Conservation (phyloP, 768 basidiomycete species). For the Mycena rosella region DNA sequence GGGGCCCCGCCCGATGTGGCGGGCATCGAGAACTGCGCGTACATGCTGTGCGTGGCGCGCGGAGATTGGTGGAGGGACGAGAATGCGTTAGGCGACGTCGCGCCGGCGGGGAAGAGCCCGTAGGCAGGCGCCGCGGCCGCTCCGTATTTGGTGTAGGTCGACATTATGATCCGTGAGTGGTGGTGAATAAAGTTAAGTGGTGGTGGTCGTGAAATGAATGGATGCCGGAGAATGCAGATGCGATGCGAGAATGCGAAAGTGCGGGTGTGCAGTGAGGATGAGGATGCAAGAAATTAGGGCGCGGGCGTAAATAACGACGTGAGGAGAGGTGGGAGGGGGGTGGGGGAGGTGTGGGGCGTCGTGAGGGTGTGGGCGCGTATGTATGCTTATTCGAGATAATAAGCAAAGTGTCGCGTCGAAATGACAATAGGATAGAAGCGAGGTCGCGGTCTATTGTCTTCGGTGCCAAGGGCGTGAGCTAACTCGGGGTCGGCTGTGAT, state of each 20-base stretch:
- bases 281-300: conserved; percentile 28
- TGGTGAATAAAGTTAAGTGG: conserved; percentile 28
- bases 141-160: conserved; percentile 57
- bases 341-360: no score
- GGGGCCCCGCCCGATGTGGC: conserved; percentile 33
- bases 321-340: conserved; percentile 9
- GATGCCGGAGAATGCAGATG: conserved; percentile 18
- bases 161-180: conserved; percentile 51
- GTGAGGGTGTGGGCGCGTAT: conserved; percentile 31
- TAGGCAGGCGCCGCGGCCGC: conserved; percentile 64
- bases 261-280: conserved; percentile 7
- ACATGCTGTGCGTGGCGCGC: conserved; percentile 71
- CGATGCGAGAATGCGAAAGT: conserved; percentile 15
- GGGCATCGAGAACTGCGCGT: conserved; percentile 59
- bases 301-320: conserved; percentile 20
- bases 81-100: conserved; percentile 71
- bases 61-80: conserved; percentile 69
- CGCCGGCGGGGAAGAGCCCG: conserved; percentile 70
- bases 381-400: conserved; percentile 31
- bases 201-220: conserved; percentile 33
- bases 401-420: conserved; percentile 16
- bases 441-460: conserved; percentile 26
- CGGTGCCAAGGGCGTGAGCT: conserved; percentile 14
- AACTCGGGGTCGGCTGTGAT: conserved; percentile 28
- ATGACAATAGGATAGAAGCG: conserved; percentile 29